Evolutionary conservation across 352 stramenopile genomes (phyloP).

Genomic region (Plasmopara halstedii): DNA sequence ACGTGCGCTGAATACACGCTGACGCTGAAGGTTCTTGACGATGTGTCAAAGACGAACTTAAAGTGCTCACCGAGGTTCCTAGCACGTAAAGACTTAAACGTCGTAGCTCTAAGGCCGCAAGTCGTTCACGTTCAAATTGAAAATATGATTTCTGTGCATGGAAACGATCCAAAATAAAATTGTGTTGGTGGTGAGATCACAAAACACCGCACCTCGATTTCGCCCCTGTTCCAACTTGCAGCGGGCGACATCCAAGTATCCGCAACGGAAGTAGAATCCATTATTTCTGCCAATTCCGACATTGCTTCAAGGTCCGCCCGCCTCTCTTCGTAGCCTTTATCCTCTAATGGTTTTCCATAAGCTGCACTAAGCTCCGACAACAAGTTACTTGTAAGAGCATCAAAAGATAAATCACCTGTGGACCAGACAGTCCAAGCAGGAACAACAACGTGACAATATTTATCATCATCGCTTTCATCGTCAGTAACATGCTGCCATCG

Average conservation of each 20-base stretch:
- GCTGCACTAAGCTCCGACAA: constrained; percentile 26
- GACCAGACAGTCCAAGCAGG: constrained; percentile 46
- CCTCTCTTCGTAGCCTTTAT: constrained; percentile 37
- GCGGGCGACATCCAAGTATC: constrained; percentile 30
- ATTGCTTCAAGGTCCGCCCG: constrained; percentile 29
- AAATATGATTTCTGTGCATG: constrained; percentile 21
- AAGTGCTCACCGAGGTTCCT: constrained; percentile 4
- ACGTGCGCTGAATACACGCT: constrained; percentile 25
- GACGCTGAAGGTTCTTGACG: constrained; percentile 12
- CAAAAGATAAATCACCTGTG: constrained; percentile 32
- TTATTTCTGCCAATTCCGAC: constrained; percentile 32
- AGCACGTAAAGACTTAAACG: constrained; percentile 26
- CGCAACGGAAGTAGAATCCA: constrained; percentile 41
- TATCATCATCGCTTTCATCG: constrained; percentile 3
- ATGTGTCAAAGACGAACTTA: constrained; percentile 11
- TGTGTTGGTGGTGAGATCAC: background rate
- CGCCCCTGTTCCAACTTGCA: background rate
- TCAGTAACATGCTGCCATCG: constrained; percentile 15
- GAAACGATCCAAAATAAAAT: background rate
- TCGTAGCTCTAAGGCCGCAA: constrained; percentile 16
- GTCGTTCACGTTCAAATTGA: constrained; percentile 17
- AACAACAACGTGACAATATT: constrained; percentile 10
- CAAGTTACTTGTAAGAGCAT: constrained; percentile 57
- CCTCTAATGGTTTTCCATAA: constrained; percentile 13
- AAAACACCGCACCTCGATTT: constrained; percentile 19